Evolutionary conservation across 345 rosid species (phyloP).

Genomic region (Gossypium sturtianum): DNA sequence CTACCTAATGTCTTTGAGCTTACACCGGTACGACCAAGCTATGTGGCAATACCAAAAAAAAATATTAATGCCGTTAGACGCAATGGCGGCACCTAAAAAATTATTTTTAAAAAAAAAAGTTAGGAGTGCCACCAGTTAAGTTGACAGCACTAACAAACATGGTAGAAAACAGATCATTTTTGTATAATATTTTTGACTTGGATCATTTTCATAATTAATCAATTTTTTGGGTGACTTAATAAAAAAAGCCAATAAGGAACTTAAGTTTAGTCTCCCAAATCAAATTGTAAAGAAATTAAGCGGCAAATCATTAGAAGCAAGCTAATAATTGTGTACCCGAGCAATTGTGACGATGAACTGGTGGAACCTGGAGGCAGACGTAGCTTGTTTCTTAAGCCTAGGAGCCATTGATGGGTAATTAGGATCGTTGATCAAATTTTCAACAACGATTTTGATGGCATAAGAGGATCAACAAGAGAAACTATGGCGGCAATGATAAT

Average conservation of each 20-base stretch:
- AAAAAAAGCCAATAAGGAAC: neutral
- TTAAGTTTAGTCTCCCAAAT: neutral
- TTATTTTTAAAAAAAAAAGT: too few relatives aligned
- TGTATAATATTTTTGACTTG: too few relatives aligned
- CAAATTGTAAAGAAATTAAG: neutral
- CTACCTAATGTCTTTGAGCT: too few relatives aligned
- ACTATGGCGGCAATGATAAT: conserved; percentile 16
- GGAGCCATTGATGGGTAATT: neutral
- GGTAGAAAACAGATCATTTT: fast-evolving
- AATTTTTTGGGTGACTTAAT: too few relatives aligned
- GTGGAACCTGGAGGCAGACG: conserved; percentile 23
- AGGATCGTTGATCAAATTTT: conserved; percentile 38
- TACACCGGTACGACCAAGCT: too few relatives aligned
- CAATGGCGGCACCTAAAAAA: too few relatives aligned
- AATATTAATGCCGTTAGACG: too few relatives aligned
- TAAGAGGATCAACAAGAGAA: conserved; percentile 16
- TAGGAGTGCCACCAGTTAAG: too few relatives aligned
- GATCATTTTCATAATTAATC: too few relatives aligned
- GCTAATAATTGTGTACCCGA: neutral
- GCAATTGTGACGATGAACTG: conserved; percentile 39
- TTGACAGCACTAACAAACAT: too few relatives aligned
- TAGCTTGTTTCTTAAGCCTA: conserved; percentile 9
- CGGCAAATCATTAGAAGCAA: neutral
- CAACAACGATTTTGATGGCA: conserved; percentile 27
- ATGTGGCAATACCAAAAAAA: too few relatives aligned